Evolutionary conservation across 176 grass and related monocot species (phyloP), one percentile per base, ranked within the genome.

Genomic region (Oryza glumipatula): DNA sequence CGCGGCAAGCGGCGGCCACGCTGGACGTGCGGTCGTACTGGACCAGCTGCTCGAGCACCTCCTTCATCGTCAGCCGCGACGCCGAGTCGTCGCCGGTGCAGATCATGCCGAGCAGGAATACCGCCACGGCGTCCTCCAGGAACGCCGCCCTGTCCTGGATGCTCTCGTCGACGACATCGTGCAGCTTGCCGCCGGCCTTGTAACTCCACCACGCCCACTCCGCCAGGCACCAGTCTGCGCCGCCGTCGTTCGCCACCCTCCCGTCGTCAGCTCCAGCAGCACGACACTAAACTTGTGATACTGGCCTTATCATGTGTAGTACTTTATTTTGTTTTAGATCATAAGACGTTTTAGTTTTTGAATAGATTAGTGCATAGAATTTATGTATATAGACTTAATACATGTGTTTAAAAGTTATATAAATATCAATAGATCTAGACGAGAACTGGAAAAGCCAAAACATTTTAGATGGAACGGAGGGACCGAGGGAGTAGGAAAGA

Each of bases 51-150:
- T 87, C 75, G 6, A 92, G 14, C 2, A 94, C 91, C 17, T 79
- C 74, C 78, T 88, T 97, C 94, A 97, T 97, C 1, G 87, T 73
- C 38, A 91, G 94, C 16, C 91, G 82, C 1, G 19, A 14, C 1
- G 49, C 3, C 16, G 94, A 76, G 46, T 83, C 68, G 6, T 79
- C 87, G 0, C 24, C 58, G 13, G 88, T 94, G 91, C 91, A 94
- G n/a, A 81, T 54, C 22, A 92, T 70, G 1, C 89, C 89, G 23
- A 97, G 47, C 11, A 67, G 7, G 72, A 97, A 86, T 23, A 97
- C 89, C 9, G 73, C 61, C 2, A 43, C 76, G 17, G 81, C 87
- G 63, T 94, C 94, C 1, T 51, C 73, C n/a, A 72, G 51, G 84
- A 88, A 79, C 21, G 19, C 87, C 3, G 47, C 72, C 24, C 11